Evolutionary conservation across 768 basidiomycete species (phyloP), one percentile per base, ranked within the genome.

Genomic region (Termitomyces sp.): DNA sequence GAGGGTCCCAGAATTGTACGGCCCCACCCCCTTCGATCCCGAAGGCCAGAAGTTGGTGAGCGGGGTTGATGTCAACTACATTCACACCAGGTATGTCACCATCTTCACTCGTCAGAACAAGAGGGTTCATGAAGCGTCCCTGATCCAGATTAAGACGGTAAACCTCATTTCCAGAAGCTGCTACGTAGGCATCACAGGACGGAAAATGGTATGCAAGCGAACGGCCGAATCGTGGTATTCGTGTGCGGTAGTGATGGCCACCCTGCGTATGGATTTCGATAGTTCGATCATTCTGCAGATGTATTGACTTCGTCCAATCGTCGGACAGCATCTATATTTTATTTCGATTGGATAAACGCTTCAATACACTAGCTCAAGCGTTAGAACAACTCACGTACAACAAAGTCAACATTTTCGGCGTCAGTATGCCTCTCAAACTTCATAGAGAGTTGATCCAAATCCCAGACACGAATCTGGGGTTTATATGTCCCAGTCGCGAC

Each of bases 231-330:
- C 86, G 87, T 2, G 97, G 97, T 80, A 98, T 89, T 60, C 97
- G 83, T 6, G 94, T 92, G 38, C 88, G 85, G 67, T 97, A 92
- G 69, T 98, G 91, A 57, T 94, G 82, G 0, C 93, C 93, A 45
- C 90, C 83, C 68, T 98, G 97, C 0, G 92, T 96, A 67, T 99
- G 97, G 5, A 99, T 76, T 64, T 94, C 92, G 53, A 99, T 70
- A 5, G 91, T 90, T n/a, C 97, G 86, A 74, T 98, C 94, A 48
- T 88, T 87, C 78, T 98, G 97, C 2, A 99, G 80, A 68, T 97
- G 94, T 58, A 98, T 79, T n/a, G 91, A 87, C 68, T 98, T 98
- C 7, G 96, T 98, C 96, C 96, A 98, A 76, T 98, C 96, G 65
- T 95, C 90, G 1, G 95, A 98, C 8, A 98, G 78, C 62, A 93